Base-by-base conservation (phyloP, 208 protist genomes). In the Leishmania tarentolae region DNA sequence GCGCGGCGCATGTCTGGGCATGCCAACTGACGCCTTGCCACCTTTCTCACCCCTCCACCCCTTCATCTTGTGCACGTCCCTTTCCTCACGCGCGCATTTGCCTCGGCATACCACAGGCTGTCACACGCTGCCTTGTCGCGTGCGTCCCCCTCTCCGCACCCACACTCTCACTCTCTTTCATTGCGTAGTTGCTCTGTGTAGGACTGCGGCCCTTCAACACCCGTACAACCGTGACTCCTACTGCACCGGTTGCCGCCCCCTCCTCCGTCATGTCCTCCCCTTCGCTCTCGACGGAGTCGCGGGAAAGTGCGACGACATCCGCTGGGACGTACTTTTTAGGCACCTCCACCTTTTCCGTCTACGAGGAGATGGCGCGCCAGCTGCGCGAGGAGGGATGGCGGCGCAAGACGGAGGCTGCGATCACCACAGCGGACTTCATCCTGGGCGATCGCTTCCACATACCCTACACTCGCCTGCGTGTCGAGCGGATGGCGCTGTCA, bases 371-470 rank as follows among this genome's bases (percentile, higher is more conserved):
- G 88, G 89, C 85, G n/a, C 53, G 69, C 65, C 90, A 95, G 74
- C 88, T 98, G 77, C 82, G 83, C 35, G 75, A 82, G 73, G 72
- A 81, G 19, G 91, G 90, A 2, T 96, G 94, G 93, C 83, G 42
- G 42, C 80, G 85, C 74, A 82, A 84, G 69, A 75, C 79, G 3
- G 75, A 74, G 37, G 11, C 69, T 17, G 73, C 57, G 15, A 68
- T 89, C 35, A 86, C 88, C 31, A 84, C 83, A 28, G 94, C 85
- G 52, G 91, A 96, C 63, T 63, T 95, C 42, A 80, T 98, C 17
- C 83, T 98, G 31, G 94, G 95, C 6, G 95, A 98, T 78, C 89
- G 95, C 59, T 94, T 95, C 68, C 81, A 81, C 37, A 97, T 98
- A 56, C 91, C 91, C 6, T 98, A 98, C 82, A 75, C 85, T 21